phyloP scores from a whole-genome alignment of 768 basidiomycete genomes.

The Auricularia cornea region DNA sequence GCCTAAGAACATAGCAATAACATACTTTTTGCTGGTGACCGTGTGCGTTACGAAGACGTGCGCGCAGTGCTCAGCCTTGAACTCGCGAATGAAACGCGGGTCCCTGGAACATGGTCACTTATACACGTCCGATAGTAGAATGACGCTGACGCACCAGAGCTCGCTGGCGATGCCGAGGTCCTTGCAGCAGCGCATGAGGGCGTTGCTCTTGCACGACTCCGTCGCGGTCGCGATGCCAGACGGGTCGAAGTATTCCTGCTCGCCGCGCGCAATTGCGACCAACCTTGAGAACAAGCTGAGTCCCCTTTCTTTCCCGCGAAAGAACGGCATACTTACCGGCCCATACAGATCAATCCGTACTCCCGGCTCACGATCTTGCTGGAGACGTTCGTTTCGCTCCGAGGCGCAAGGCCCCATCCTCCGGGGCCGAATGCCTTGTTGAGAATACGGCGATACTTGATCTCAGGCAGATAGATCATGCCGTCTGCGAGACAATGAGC shows the following conservation, averaged over 20 bases:
- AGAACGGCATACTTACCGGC: conserved; percentile 49
- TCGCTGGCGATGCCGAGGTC: conserved; percentile 94
- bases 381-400: conserved; percentile 84
- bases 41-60: conserved; percentile 84
- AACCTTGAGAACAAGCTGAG: conserved; percentile 39
- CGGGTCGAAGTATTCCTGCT: conserved; percentile 94
- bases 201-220: conserved; percentile 94
- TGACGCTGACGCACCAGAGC: conserved; percentile 59
- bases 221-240: conserved; percentile 86
- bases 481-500: conserved; percentile 52
- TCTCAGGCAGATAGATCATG: conserved; percentile 90
- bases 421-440: conserved; percentile 95
- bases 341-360: conserved; percentile 89
- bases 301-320: neutral
- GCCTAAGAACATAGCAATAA: conserved; percentile 8
- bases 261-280: conserved; percentile 85
- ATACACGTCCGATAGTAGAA: neutral
- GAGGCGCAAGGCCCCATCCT: conserved; percentile 92
- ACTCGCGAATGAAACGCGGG: conserved; percentile 89
- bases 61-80: conserved; percentile 74
- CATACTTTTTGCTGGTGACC: conserved; percentile 85
- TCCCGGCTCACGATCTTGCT: conserved; percentile 85
- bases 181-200: conserved; percentile 95
- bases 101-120: conserved; percentile 54
- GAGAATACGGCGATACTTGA: conserved; percentile 86